A percentile compares a stretch with the other conserved stretches of the same genome.
Conservation (phyloP, 352 stramenopile species). For the Phytopythium ostracodes region DNA sequence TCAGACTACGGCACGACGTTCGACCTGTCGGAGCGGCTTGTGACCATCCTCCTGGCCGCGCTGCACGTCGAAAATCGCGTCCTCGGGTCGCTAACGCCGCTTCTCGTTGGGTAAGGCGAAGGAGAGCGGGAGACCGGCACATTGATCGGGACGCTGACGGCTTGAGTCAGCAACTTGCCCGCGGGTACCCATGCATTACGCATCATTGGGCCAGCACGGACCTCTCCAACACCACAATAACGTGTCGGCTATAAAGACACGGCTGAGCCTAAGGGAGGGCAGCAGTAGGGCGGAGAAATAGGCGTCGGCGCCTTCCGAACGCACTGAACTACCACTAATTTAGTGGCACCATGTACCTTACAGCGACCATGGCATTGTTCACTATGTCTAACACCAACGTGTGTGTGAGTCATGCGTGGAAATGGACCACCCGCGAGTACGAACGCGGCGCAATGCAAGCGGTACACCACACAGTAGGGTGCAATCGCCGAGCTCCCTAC, state of each 20-base stretch:
- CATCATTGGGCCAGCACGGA: background rate
- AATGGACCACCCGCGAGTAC: too few relatives aligned
- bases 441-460: too few relatives aligned
- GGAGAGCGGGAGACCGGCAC: too few relatives aligned
- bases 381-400: too few relatives aligned
- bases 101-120: conserved; percentile 2
- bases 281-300: background rate
- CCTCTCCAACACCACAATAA: background rate
- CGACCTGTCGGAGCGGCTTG: conserved; percentile 31
- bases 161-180: background rate
- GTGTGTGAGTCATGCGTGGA: too few relatives aligned
- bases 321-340: background rate
- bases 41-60: conserved; percentile 31
- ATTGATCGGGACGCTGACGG: background rate
- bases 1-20: conserved; percentile 34
- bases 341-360: background rate
- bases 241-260: background rate
- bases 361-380: background rate
- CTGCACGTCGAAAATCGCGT: conserved; percentile 31
- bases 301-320: background rate
- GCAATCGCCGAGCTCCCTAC: too few relatives aligned
- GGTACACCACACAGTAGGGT: too few relatives aligned
- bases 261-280: too few relatives aligned
- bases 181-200: background rate
- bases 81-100: conserved; percentile 22